Conservation (phyloP, 495 filamentous ascomycete genomes). For the Aspergillus heteromorphus region DNA sequence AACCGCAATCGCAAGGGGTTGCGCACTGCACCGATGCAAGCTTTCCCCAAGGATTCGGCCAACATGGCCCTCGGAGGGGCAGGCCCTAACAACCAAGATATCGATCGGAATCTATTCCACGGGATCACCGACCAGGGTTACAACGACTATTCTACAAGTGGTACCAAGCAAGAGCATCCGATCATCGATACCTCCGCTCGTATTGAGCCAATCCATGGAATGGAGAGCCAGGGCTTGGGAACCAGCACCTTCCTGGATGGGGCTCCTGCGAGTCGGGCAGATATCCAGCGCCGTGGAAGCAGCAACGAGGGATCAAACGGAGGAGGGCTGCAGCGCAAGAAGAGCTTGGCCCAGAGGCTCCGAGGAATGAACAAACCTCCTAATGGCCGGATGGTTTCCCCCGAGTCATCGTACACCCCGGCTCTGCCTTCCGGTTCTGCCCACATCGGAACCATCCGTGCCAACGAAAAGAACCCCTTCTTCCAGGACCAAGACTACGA, state of each 20-base stretch:
- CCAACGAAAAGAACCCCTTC: conserved; percentile 73
- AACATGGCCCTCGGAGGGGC: conserved; percentile 91
- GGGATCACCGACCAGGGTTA: conserved; percentile 81
- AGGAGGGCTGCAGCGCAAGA: conserved; percentile 79
- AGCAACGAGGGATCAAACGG: conserved; percentile 48
- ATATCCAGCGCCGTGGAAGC: conserved; percentile 71
- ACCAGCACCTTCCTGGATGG: conserved; percentile 96
- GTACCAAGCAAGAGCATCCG: conserved; percentile 34
- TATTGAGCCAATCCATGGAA: conserved; percentile 71
- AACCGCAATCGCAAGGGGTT: conserved; percentile 85
- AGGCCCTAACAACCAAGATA: conserved; percentile 74
- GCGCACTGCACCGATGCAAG: conserved; percentile 88
- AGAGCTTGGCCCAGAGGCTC: conserved; percentile 84
- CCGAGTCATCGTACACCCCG: conserved; percentile 42
- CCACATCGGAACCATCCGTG: conserved; percentile 25
- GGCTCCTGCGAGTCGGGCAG: conserved; percentile 77
- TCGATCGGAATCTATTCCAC: conserved; percentile 79
- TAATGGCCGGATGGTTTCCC: conserved; percentile 45
- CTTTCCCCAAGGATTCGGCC: conserved; percentile 82
- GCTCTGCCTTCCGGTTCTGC: conserved; percentile 24
- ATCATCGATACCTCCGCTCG: conserved; percentile 54
- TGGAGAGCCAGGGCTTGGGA: conserved; percentile 78
- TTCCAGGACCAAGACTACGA: conserved; percentile 81
- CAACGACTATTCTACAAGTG: conserved; percentile 60
- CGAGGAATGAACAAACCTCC: conserved; percentile 59